Base-by-base conservation (phyloP, 257 asterid genomes). In the Primulina huaijiensis region DNA sequence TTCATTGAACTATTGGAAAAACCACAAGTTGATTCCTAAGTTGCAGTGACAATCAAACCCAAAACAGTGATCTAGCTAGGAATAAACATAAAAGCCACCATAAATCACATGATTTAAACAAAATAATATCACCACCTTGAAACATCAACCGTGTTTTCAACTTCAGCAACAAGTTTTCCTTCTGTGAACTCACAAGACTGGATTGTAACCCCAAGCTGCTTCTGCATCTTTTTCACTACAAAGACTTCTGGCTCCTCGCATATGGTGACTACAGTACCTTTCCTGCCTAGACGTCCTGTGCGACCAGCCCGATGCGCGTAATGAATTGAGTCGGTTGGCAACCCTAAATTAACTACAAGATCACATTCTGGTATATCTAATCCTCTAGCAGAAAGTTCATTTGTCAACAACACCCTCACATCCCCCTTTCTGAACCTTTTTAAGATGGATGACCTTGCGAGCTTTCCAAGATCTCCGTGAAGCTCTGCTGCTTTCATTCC, bases 291-390 rank as follows among this genome's bases (percentile, higher is more conserved):
- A 4, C 99, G 89, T 27, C 97, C 99, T 1, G 99, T 89, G 56
- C 97, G 78, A 10, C 99, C 99, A 31, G 99, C 99, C 71, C 99
- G 84, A 82, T 94, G 99, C 2, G 99, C 95, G 64, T 91, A 94
- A 67, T 94, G 99, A 67, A 71, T 82, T 0, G 96, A 78, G 77
- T 94, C 97, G 14, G 99, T 94, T 11, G 99, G 97, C 78, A 94
- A 72, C 69, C 66, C 97, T 77, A 94, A 82, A 78, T 94, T 91
- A 56, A 94, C 99, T 27, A 94, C 99, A 62, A 94, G 97, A 76
- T 94, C 97, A 71, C 99, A 94, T 74, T 91, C 99, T 2, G 96
- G 92, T 20, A 94, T 75, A 80, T 94, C 99, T 68, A 94, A 85
- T 70, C 99, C 97, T 76, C 99, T 84, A 7, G 99, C 99, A 17